Evolutionary conservation across 75 land plant species (phyloP), one percentile per base, ranked within the genome.

Genomic region (Pseudotsuga menziesii): DNA sequence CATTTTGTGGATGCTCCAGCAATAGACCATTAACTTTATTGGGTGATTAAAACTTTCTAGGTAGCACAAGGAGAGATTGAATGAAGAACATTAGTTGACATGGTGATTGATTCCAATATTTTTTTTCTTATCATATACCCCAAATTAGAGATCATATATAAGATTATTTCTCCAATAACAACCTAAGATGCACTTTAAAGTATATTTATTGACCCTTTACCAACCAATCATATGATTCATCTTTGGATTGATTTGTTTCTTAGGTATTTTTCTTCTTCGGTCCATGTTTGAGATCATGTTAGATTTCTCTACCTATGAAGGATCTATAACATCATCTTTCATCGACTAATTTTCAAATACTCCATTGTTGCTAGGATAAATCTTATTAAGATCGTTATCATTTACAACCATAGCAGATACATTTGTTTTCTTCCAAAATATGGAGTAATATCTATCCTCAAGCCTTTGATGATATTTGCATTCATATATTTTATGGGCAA

Each of bases 151-250:
- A 85, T 74, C 93, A 94, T 13, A 97, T 77, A 17, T 73, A 78
- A 61, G 77, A 58, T 76, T 97, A 97, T 59, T 91, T 97, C 76
- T 88, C 84, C 99, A 97, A 97, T 72, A 91, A 81, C 11, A 5
- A 22, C 48, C 73, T 78, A 23, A 94, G 44, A 35, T 88, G 82
- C 32, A 77, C 77, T 29, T 29, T 44, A 9, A 16, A 48, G 58
- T 44, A 79, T 12, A 61, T 61, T 29, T 73, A 77, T 72, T 52
- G n/a, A 36, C 41, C 72, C 39, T 80, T 57, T 72, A 61, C 57
- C 20, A 52, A 36, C 15, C 41, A 58, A 27, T 35, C 71, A 16
- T 25, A 59, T 32, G 57, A 54, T 19, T 9, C 71, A 20, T 67
- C 11, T 67, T 67, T 15, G 71, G 8, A 6, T 35, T 39, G 4